Percentiles rank a stretch among this genome's conserved stretches.
Evolutionary conservation across 2,329 filamentous ascomycete genomes (phyloP).

Genomic region (Colletotrichum aenigma): DNA sequence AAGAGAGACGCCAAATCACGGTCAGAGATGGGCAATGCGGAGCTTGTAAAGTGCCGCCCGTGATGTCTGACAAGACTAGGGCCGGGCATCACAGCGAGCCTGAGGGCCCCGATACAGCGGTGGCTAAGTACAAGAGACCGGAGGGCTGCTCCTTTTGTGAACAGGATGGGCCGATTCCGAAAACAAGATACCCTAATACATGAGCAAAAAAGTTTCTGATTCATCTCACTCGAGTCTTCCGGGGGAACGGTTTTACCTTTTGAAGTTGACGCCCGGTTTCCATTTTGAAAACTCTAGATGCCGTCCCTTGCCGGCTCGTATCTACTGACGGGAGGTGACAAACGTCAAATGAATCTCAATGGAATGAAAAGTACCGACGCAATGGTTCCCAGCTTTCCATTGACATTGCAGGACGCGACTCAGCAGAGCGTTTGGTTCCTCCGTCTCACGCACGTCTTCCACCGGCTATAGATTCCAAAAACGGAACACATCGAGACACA

Average conservation of each 20-base stretch:
- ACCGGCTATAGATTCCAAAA: background rate
- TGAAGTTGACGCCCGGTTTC: background rate
- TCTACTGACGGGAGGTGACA: background rate
- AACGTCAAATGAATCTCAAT: background rate
- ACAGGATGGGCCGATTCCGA: background rate
- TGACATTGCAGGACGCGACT: background rate
- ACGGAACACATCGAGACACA: background rate
- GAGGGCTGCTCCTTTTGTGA: background rate
- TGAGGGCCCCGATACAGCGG: background rate
- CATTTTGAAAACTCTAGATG: background rate
- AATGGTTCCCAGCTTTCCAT: background rate
- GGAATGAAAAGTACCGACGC: background rate
- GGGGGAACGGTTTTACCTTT: background rate
- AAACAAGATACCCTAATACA: slow-evolving; percentile 13
- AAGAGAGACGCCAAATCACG: background rate
- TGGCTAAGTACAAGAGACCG: background rate
- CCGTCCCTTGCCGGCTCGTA: background rate
- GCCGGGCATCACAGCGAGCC: background rate
- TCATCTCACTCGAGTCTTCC: background rate
- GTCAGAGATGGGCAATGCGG: background rate
- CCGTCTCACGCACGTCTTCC: background rate
- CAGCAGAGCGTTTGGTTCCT: background rate
- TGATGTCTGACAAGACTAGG: background rate
- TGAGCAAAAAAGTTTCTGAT: background rate
- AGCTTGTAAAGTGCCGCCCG: background rate